phyloP scores from a whole-genome alignment of 2,329 filamentous ascomycete species.

The Aspergillus pseudoviridinutans region DNA sequence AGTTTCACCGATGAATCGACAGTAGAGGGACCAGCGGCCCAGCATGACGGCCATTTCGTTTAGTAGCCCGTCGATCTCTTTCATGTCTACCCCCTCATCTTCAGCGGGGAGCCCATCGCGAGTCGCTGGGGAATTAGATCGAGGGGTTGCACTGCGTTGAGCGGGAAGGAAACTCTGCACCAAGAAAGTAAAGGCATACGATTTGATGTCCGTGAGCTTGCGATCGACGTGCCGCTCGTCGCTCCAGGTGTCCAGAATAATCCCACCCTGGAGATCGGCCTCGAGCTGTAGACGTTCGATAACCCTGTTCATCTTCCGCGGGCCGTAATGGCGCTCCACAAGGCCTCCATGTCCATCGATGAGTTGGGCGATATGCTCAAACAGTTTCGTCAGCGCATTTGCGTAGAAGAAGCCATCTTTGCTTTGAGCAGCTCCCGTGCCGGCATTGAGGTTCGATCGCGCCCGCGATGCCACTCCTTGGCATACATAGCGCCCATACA shows the following conservation, averaged over 20 bases:
- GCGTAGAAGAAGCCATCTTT: conserved; percentile 89
- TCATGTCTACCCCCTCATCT: conserved; percentile 94
- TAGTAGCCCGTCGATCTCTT: conserved; percentile 82
- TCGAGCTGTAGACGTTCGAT: conserved; percentile 91
- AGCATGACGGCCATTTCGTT: conserved; percentile 91
- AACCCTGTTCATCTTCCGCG: conserved; percentile 89
- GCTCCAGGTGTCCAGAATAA: conserved; percentile 91
- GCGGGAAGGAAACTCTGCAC: conserved; percentile 86
- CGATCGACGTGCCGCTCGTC: conserved; percentile 83
- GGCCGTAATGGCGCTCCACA: conserved; percentile 90
- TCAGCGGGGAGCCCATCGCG: conserved; percentile 63
- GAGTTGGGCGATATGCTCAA: conserved; percentile 96
- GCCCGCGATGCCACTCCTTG: conserved; percentile 86
- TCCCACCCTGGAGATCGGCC: conserved; percentile 92
- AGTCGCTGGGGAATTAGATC: conserved; percentile 71
- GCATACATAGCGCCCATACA: conserved; percentile 94
- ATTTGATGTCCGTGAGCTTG: conserved; percentile 90
- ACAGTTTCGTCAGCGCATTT: conserved; percentile 82
- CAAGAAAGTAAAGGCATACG: conserved; percentile 94
- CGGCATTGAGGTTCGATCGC: conserved; percentile 72
- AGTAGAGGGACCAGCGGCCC: conserved; percentile 87
- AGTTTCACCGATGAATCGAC: conserved; percentile 81
- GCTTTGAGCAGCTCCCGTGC: conserved; percentile 53
- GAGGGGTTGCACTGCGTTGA: conserved; percentile 63
- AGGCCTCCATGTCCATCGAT: conserved; percentile 86